Conservation (phyloP, 2,329 filamentous ascomycete species). For the Diplodia scrobiculata region DNA sequence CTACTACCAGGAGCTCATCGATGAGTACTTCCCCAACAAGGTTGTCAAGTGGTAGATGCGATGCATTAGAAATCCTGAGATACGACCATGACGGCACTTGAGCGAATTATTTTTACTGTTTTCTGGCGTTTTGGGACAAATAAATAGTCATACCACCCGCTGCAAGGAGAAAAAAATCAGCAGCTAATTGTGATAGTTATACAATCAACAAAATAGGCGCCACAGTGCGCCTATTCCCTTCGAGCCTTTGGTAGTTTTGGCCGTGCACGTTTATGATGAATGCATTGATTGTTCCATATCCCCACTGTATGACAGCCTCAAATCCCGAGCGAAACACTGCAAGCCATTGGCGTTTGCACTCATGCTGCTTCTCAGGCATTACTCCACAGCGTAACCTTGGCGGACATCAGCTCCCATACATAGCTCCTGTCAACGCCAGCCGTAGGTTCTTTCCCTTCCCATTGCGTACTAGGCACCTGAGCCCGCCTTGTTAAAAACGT, state of each 20-base stretch:
- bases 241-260: neutral
- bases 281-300: neutral
- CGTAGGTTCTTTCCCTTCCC: neutral
- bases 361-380: neutral
- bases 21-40: conserved; percentile 71
- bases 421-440: neutral
- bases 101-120: conserved; percentile 6
- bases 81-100: conserved; percentile 5
- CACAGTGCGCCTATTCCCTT: neutral
- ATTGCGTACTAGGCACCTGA: neutral
- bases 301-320: neutral
- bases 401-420: neutral
- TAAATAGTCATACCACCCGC: conserved; percentile 12
- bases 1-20: conserved; percentile 73
- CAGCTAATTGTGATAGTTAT: conserved; percentile 21
- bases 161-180: conserved; percentile 8
- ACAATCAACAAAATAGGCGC: conserved; percentile 14
- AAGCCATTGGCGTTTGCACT: neutral
- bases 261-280: neutral
- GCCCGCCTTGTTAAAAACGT: neutral
- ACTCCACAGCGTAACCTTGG: neutral
- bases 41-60: conserved; percentile 65
- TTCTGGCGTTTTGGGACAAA: conserved; percentile 16
- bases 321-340: neutral
- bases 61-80: neutral